These are phyloP conservation scores for Scytalidium sp. DNA, from an alignment of 2,329 filamentous ascomycete genomes.

Conservation along the genomic window DNA sequence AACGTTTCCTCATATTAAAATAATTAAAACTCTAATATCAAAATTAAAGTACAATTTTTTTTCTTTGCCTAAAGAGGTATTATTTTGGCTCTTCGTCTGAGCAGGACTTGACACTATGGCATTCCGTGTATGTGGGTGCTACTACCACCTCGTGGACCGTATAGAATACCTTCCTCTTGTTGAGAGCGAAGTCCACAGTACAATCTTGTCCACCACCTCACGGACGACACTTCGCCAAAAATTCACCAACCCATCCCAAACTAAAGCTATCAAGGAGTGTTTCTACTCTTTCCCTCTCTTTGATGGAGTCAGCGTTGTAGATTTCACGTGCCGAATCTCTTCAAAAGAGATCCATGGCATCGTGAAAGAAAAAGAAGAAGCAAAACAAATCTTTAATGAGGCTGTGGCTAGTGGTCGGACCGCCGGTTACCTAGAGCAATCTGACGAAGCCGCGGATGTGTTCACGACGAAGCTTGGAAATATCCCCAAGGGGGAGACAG, in stretches of 20 bases:
- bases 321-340: conserved; percentile 63
- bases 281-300: conserved; percentile 70
- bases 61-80: too few relatives aligned
- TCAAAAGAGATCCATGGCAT: conserved; percentile 58
- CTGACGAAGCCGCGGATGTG: conserved; percentile 57
- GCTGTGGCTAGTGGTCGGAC: conserved; percentile 57
- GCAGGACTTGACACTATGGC: too few relatives aligned
- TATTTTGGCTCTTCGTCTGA: too few relatives aligned
- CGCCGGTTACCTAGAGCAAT: conserved; percentile 64
- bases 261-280: conserved; percentile 47
- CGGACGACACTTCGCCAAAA: conserved; percentile 50
- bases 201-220: conserved; percentile 51
- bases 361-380: conserved; percentile 64
- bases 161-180: conserved; percentile 55
- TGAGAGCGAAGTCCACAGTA: conserved; percentile 54
- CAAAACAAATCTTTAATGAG: conserved; percentile 55
- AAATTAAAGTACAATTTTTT: too few relatives aligned
- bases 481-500: conserved; percentile 53
- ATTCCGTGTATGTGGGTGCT: conserved; percentile 15
- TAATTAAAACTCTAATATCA: too few relatives aligned
- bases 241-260: conserved; percentile 55
- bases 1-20: too few relatives aligned
- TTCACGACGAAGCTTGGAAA: conserved; percentile 69
- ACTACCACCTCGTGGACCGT: conserved; percentile 15
- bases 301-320: conserved; percentile 67